These are phyloP conservation scores for Skeletonema grethae DNA, from an alignment of 108 stramenopile species.

Conservation along the genomic window DNA sequence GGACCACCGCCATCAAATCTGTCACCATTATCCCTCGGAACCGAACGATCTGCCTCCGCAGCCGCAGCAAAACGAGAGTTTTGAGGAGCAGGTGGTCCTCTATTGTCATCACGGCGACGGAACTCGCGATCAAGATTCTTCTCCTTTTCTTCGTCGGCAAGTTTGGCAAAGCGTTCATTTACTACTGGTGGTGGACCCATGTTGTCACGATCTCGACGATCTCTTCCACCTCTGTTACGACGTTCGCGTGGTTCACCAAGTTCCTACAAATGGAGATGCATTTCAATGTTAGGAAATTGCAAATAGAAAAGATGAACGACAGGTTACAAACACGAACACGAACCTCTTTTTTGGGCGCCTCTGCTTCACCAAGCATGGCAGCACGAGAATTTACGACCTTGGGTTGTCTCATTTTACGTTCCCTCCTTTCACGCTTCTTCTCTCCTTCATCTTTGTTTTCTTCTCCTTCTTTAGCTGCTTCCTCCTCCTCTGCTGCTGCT, in stretches of 20 bases:
- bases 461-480: conserved; percentile 1
- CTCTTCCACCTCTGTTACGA: conserved; percentile 18
- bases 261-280: conserved; percentile 56
- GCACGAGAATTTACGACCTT: conserved; percentile 76
- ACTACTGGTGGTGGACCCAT: conserved; percentile 67
- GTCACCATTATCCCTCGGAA: conserved; percentile 8
- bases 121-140: conserved; percentile 35
- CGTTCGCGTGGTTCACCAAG: conserved; percentile 14
- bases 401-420: conserved; percentile 53
- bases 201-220: conserved; percentile 30
- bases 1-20: conserved; percentile 33
- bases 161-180: conserved; percentile 68
- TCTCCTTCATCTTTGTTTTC: background rate
- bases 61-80: conserved; percentile 73
- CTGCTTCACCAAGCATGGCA: conserved; percentile 60
- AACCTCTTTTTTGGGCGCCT: conserved; percentile 52
- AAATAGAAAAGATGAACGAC: conserved; percentile 12
- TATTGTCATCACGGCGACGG: conserved; percentile 18
- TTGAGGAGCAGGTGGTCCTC: conserved; percentile 55
- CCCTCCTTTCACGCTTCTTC: conserved; percentile 21
- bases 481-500: conserved; percentile 14
- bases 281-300: conserved; percentile 27
- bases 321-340: background rate
- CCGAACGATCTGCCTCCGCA: conserved; percentile 49
- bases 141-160: conserved; percentile 70